Evolutionary conservation across 345 rosid genomes (phyloP).

Genomic region (Corchorus olitorius): DNA sequence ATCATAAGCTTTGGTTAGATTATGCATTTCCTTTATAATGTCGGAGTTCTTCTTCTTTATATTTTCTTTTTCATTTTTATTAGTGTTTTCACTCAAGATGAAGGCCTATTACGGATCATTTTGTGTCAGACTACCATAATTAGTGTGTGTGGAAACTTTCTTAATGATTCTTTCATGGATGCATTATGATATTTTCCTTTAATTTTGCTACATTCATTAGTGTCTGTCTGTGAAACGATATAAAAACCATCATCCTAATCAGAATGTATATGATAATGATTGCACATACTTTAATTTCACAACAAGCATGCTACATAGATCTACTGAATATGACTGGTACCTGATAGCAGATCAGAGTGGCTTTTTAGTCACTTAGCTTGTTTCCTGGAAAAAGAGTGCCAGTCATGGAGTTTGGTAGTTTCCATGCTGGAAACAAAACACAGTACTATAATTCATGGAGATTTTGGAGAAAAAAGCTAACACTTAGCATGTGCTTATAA

Average conservation of each 20-base stretch:
- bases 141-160: neutral
- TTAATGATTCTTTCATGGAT: neutral
- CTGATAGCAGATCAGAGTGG: neutral
- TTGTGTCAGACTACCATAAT: neutral
- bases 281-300: neutral
- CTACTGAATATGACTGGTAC: neutral
- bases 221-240: neutral
- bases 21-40: neutral
- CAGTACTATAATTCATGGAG: neutral
- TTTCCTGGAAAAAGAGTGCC: neutral
- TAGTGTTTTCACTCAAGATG: neutral
- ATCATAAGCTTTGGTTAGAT: neutral
- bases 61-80: neutral
- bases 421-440: neutral
- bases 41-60: neutral
- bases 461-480: neutral
- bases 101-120: neutral
- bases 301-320: neutral
- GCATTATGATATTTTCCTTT: neutral
- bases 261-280: neutral
- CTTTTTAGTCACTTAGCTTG: neutral
- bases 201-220: neutral
- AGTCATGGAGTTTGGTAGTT: neutral
- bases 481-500: neutral
- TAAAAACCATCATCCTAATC: neutral